These are phyloP conservation scores for Rhodofomes roseus DNA, from an alignment of 1,284 basidiomycete genomes.

Conservation along the genomic window DNA sequence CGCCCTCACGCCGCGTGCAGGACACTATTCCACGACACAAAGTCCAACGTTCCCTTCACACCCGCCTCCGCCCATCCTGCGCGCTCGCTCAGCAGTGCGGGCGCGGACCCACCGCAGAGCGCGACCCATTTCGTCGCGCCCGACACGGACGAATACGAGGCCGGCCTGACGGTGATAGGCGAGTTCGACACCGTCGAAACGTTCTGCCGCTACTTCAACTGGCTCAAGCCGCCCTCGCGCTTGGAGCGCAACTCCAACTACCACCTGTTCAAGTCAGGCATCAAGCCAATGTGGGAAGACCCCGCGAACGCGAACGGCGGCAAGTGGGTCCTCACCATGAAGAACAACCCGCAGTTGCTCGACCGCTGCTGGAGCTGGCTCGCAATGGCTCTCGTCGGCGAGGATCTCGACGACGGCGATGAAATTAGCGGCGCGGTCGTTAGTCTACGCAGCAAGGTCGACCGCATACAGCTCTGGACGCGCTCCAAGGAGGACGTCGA, in stretches of 20 bases:
- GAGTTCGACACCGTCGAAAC: slow-evolving; percentile 84
- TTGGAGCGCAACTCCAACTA: slow-evolving; percentile 89
- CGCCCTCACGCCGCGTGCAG: slow-evolving; percentile 31
- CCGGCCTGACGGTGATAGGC: slow-evolving; percentile 73
- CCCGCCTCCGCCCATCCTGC: slow-evolving; percentile 31
- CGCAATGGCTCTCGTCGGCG: slow-evolving; percentile 87
- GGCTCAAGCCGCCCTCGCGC: slow-evolving; percentile 86
- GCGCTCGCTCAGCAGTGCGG: slow-evolving; percentile 13
- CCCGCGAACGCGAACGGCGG: slow-evolving; percentile 87
- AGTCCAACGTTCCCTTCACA: slow-evolving; percentile 64
- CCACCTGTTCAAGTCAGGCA: slow-evolving; percentile 89
- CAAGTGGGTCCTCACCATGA: slow-evolving; percentile 94
- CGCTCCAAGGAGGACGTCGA: slow-evolving; percentile 81
- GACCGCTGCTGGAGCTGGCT: slow-evolving; percentile 92
- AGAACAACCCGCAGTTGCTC: slow-evolving; percentile 72
- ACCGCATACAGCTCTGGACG: slow-evolving; percentile 89
- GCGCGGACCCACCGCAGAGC: slow-evolving; percentile 25
- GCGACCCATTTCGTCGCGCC: slow-evolving; percentile 39
- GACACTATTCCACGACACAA: slow-evolving; percentile 89
- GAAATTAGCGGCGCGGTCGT: slow-evolving; percentile 91
- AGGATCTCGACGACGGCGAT: slow-evolving; percentile 84
- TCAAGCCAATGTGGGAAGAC: slow-evolving; percentile 97
- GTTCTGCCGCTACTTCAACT: slow-evolving; percentile 94
- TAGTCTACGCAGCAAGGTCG: slow-evolving; percentile 81
- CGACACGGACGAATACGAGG: slow-evolving; percentile 72